Conservation (phyloP, 768 basidiomycete genomes). For the Hirschioporus abietinus region DNA sequence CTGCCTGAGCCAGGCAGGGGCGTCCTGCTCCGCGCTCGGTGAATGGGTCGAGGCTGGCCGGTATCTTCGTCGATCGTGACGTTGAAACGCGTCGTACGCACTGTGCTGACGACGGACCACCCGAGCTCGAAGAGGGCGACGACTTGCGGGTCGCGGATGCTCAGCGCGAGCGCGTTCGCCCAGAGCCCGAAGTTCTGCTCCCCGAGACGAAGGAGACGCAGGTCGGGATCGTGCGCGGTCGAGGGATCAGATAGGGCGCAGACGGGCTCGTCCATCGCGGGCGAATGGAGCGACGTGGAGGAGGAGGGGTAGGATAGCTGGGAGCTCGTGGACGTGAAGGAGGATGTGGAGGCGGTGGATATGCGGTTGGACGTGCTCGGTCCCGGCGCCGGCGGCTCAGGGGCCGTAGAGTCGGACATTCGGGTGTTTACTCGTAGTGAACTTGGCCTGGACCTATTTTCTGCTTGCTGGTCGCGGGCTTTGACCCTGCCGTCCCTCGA, state of each 20-base stretch:
- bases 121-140: not conserved
- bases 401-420: not conserved
- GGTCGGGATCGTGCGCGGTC: not conserved
- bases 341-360: not conserved
- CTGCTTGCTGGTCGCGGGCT: not conserved
- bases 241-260: not conserved
- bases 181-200: slow-evolving; percentile 3
- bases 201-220: not conserved
- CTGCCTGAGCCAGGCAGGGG: not conserved
- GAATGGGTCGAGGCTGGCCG: not conserved
- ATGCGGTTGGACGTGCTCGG: not conserved
- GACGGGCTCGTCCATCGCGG: not conserved
- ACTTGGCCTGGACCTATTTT: not conserved
- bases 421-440: not conserved
- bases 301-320: not conserved
- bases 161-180: slow-evolving; percentile 3
- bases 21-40: not conserved
- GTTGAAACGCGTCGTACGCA: not conserved
- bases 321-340: not conserved
- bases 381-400: not conserved
- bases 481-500: not conserved
- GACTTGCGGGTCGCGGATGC: not conserved
- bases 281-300: not conserved
- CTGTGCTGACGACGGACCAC: not conserved
- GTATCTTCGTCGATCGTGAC: not conserved